Percentiles rank a stretch among this genome's conserved stretches.
Conservation (phyloP, 2,329 filamentous ascomycete species). For the Clarireedia homoeocarpa region DNA sequence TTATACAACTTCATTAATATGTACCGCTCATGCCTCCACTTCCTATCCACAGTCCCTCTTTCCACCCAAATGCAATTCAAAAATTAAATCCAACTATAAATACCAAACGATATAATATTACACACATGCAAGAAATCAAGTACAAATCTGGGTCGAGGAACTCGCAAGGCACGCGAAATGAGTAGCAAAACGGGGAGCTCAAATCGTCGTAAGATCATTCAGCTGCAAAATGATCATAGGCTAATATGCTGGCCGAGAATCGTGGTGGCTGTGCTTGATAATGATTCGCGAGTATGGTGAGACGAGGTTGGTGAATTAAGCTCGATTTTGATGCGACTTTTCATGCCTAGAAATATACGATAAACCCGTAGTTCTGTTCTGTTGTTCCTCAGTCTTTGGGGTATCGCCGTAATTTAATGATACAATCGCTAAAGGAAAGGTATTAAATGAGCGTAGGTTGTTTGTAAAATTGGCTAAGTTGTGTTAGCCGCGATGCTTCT, state of each 20-base stretch:
- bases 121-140: too few relatives aligned
- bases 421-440: constrained; percentile 17
- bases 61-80: neutral
- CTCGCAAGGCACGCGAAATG: too few relatives aligned
- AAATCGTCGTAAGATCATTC: too few relatives aligned
- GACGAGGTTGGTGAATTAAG: neutral
- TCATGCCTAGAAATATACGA: neutral
- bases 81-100: neutral
- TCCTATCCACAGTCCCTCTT: neutral
- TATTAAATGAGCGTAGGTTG: constrained; percentile 9
- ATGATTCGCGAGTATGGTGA: neutral
- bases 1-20: constrained; percentile 1
- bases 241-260: neutral
- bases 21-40: neutral
- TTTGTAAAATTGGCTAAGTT: neutral
- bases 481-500: neutral
- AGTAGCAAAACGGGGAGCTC: neutral
- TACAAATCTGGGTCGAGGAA: too few relatives aligned
- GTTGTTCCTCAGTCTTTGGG: constrained; percentile 19
- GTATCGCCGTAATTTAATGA: constrained; percentile 20
- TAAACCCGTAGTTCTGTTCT: constrained; percentile 23
- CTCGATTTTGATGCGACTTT: neutral
- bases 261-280: neutral
- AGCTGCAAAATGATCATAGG: neutral
- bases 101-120: too few relatives aligned